Evolutionary conservation across 1,139 yeast genomes (phyloP).

Genomic region (Hyphopichia buzzinii): DNA sequence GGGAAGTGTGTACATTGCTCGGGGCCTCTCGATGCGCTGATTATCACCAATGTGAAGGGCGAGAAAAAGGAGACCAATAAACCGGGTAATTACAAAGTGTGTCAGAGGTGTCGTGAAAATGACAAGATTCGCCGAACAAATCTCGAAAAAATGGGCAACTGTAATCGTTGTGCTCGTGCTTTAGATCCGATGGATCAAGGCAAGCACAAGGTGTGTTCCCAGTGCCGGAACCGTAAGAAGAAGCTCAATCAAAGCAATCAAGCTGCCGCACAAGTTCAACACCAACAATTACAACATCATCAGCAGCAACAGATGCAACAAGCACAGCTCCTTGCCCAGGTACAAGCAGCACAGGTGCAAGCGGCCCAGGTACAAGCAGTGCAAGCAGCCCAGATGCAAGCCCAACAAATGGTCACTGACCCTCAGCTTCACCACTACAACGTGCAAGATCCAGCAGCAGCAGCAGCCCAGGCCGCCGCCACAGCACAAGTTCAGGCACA

Average conservation of each 20-base stretch:
- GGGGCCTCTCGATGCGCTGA: conserved; percentile 53
- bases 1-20: conserved; percentile 70
- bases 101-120: conserved; percentile 60
- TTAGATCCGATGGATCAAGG: conserved; percentile 45
- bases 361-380: conserved; percentile 5
- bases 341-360: conserved; percentile 5
- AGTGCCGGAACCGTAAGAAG: conserved; percentile 55
- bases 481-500: conserved; percentile 10
- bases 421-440: neutral
- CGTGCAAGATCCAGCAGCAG: neutral
- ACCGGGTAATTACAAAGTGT: conserved; percentile 49
- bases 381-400: conserved; percentile 5
- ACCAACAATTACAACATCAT: conserved; percentile 10
- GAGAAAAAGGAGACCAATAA: conserved; percentile 16
- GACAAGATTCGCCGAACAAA: conserved; percentile 57
- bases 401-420: conserved; percentile 5
- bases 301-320: conserved; percentile 5
- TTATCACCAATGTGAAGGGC: conserved; percentile 19
- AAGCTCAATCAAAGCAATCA: conserved; percentile 16
- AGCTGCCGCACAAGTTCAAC: conserved; percentile 9
- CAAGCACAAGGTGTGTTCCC: conserved; percentile 53
- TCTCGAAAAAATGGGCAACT: conserved; percentile 56
- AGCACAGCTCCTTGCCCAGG: conserved; percentile 2
- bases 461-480: conserved; percentile 2
- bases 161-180: conserved; percentile 59